Evolutionary conservation across 2,329 filamentous ascomycete genomes (phyloP).

Genomic region (Colletotrichum euphorbiae): DNA sequence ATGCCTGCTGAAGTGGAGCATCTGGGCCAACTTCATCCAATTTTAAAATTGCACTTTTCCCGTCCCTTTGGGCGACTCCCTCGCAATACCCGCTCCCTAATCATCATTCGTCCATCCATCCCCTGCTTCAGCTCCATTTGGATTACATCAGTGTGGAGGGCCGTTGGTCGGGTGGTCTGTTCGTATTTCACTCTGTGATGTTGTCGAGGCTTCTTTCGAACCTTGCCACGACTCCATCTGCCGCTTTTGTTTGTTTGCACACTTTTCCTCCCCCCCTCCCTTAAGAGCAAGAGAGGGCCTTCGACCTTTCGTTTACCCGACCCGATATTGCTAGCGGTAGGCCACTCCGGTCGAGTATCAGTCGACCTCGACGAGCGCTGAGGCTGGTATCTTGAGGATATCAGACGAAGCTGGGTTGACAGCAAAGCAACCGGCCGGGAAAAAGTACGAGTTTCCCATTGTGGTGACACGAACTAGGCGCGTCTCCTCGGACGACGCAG

Average conservation of each 20-base stretch:
- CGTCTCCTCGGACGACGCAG: slow-evolving; percentile 21
- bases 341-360: not conserved
- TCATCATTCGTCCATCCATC: slow-evolving; percentile 6
- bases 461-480: slow-evolving; percentile 23
- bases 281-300: not conserved
- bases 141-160: slow-evolving; percentile 38
- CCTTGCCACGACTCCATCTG: slow-evolving; percentile 29
- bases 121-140: slow-evolving; percentile 23
- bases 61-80: not conserved
- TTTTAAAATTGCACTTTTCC: slow-evolving; percentile 32
- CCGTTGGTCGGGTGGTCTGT: slow-evolving; percentile 36
- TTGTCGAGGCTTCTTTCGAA: slow-evolving; percentile 29
- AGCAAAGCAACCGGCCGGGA: slow-evolving; percentile 6
- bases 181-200: slow-evolving; percentile 29
- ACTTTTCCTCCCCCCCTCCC: too few relatives aligned
- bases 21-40: slow-evolving; percentile 29
- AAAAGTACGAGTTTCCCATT: not conserved
- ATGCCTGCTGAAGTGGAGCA: slow-evolving; percentile 28
- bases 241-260: slow-evolving; percentile 15
- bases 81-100: not conserved
- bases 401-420: slow-evolving; percentile 30
- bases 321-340: not conserved
- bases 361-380: not conserved
- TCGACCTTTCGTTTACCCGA: not conserved
- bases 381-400: not conserved